Conservation (phyloP, 192 early-diverging fungal species). For the Backusella tarrabulga region DNA sequence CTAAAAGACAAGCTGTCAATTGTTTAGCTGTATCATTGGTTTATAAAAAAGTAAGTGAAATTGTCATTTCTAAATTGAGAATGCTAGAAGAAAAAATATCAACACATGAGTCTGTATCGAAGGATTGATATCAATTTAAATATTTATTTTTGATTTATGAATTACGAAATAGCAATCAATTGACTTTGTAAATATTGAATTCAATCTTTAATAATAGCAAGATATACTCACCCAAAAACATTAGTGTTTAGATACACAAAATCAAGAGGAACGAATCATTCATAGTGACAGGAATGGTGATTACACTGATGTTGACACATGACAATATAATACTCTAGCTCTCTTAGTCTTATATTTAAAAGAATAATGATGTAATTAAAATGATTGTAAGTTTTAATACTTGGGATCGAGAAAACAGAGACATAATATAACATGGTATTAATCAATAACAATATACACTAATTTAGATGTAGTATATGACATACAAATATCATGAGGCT, state of each 20-base stretch:
- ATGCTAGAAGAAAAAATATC: too few species aligned
- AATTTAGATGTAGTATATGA: not conserved
- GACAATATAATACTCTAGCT: not conserved
- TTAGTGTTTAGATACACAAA: not conserved
- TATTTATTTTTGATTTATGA: too few species aligned
- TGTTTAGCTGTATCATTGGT: too few species aligned
- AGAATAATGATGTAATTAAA: not conserved
- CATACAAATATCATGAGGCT: not conserved
- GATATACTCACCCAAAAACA: not conserved
- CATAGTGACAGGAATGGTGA: not conserved
- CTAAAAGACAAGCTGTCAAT: too few species aligned
- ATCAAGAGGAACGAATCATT: not conserved
- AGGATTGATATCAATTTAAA: too few species aligned
- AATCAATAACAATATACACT: not conserved
- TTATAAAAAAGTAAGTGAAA: too few species aligned
- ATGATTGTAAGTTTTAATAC: not conserved
- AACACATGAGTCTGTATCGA: too few species aligned
- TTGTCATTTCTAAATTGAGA: too few species aligned
- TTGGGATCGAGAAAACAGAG: too few species aligned
- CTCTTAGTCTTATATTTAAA: not conserved
- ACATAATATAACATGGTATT: not conserved
- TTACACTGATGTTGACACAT: not conserved
- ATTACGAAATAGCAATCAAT: not conserved
- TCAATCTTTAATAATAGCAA: not conserved
- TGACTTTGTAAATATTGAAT: not conserved